Percentiles rank a stretch among this genome's conserved stretches.
phyloP scores from a whole-genome alignment of 768 basidiomycete genomes.

The Boletus reticulatus region DNA sequence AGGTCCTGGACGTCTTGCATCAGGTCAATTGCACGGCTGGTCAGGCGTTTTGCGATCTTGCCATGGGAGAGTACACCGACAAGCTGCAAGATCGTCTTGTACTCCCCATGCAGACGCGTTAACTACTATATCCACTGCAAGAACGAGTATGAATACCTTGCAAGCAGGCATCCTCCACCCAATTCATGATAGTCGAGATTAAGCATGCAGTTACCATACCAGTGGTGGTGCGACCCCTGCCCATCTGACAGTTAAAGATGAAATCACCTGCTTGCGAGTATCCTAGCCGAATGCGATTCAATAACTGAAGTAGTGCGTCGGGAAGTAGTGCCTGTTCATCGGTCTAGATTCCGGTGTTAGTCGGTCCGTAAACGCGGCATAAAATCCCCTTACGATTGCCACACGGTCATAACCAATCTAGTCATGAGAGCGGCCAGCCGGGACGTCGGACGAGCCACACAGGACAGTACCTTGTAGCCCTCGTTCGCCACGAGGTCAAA shows the following conservation, averaged over 20 bases:
- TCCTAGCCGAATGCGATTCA: slow-evolving; percentile 66
- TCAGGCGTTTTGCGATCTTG: slow-evolving; percentile 86
- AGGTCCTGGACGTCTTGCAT: slow-evolving; percentile 98
- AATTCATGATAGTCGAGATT: slow-evolving; percentile 70
- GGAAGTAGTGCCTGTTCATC: slow-evolving; percentile 97
- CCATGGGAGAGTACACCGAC: slow-evolving; percentile 90
- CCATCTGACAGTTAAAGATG: slow-evolving; percentile 98
- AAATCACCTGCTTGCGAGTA: slow-evolving; percentile 68
- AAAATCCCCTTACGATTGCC: slow-evolving; percentile 64
- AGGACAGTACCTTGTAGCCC: slow-evolving; percentile 56
- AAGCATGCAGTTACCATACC: slow-evolving; percentile 92
- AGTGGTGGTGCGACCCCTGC: slow-evolving; percentile 86
- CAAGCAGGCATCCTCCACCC: slow-evolving; percentile 67
- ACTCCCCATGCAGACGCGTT: slow-evolving; percentile 68
- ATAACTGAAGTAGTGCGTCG: slow-evolving; percentile 73
- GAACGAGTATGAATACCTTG: slow-evolving; percentile 51
- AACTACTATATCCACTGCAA: neutral
- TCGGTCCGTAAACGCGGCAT: neutral
- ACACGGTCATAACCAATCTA: slow-evolving; percentile 88
- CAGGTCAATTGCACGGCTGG: slow-evolving; percentile 84
- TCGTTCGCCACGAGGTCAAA: slow-evolving; percentile 72
- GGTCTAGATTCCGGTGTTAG: slow-evolving; percentile 53
- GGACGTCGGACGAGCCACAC: neutral
- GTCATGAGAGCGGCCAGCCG: slow-evolving; percentile 2
- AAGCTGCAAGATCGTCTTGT: slow-evolving; percentile 94